Evolutionary conservation across 768 basidiomycete genomes (phyloP).

Genomic region (Gloeophyllum trabeum): DNA sequence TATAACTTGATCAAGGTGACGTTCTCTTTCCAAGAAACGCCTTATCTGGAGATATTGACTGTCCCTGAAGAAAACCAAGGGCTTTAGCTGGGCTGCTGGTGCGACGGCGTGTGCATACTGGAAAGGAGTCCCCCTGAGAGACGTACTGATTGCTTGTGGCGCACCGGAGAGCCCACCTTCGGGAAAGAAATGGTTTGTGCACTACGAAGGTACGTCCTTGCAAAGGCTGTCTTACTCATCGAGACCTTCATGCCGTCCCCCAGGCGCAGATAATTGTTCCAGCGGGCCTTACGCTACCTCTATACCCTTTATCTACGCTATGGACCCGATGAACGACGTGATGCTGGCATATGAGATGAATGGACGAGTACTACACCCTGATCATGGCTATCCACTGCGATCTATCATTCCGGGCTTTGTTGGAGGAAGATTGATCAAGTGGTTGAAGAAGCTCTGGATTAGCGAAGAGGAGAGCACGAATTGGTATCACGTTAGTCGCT

Average conservation of each 20-base stretch:
- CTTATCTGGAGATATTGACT: constrained; percentile 3
- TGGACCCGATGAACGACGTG: constrained; percentile 11
- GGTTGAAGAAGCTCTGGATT: too few species aligned
- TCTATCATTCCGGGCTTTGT: constrained; percentile 8
- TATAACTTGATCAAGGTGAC: background rate
- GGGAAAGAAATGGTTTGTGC: background rate
- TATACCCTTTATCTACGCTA: constrained; percentile 11
- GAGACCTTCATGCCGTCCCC: too few species aligned
- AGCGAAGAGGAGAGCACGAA: too few species aligned
- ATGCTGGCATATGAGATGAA: constrained; percentile 11
- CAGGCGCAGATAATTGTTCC: constrained; percentile 11
- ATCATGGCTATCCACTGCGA: constrained; percentile 12
- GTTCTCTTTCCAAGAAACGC: too few species aligned
- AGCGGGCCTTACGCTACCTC: constrained; percentile 12
- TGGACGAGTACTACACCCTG: constrained; percentile 11
- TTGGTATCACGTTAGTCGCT: too few species aligned
- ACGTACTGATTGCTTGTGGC: too few species aligned
- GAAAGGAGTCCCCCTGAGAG: too few species aligned
- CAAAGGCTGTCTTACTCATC: background rate
- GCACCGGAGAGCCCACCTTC: too few species aligned
- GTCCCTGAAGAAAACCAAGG: constrained; percentile 9
- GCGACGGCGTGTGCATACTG: too few species aligned
- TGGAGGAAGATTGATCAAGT: background rate
- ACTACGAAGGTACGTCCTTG: constrained; percentile 5
- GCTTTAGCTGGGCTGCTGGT: constrained; percentile 10